Base-by-base conservation (phyloP, 257 asterid species). In the Ballota nigra region DNA sequence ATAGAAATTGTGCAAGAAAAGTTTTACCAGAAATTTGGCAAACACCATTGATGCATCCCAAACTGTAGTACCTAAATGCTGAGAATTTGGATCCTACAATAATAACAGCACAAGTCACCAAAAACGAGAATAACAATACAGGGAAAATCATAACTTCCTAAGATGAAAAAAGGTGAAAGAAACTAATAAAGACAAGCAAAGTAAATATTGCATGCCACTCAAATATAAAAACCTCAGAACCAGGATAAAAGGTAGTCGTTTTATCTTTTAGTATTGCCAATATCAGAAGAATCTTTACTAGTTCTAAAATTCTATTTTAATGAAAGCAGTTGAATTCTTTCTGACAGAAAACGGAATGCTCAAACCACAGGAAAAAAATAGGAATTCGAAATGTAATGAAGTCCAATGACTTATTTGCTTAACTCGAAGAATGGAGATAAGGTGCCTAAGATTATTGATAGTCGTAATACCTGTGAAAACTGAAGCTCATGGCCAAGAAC, bases 21-120 rank as follows among this genome's bases (percentile, higher is more conserved):
- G 22, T 75, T 55, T 77, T 83, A 95, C 99, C 95, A 95, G 88
- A 86, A 84, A 95, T 79, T 95, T 95, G 79, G 83, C 93, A 29
- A 95, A 80, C 74, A 95, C 99, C 99, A 95, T 87, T 24, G 99
- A 94, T 43, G 99, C 96, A 81, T 94, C 99, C 99, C 99, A 94
- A 69, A 94, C 98, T 29, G 99, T 94, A 66, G 99, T 94, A 38
- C 99, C 99, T 53, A 91, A 74, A 81, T 94, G 98, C 85, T 91
- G 89, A 72, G 99, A 95, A 82, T 89, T 92, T 41, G 98, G 99
- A 83, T 95, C 96, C 99, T 95, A 78, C 16, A 80, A 81, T n/a
- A 75, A 71, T 61, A 16, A 74, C 57, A 74, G 75, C 18, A 67
- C 62, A 13, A 11, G 65, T 70, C 19, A 23, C 52, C 34, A 73